Conservation (phyloP, 1,284 basidiomycete species). For the Cryptococcus sp. region DNA sequence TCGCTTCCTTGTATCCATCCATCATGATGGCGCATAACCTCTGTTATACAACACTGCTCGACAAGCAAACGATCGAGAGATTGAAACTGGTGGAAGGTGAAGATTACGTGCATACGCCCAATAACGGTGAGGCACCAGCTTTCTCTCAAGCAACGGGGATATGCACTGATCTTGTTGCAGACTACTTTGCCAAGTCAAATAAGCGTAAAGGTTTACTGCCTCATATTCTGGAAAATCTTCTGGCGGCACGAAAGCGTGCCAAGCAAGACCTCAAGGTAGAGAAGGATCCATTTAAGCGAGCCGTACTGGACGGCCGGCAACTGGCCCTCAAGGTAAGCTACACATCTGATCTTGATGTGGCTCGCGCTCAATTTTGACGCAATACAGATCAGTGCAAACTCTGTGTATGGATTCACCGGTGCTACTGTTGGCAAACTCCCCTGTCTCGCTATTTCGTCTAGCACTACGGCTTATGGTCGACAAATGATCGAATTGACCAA, state of each 20-base stretch:
- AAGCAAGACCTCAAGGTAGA: constrained; percentile 93
- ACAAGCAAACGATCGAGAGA: constrained; percentile 73
- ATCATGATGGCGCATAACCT: constrained; percentile 99
- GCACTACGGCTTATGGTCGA: constrained; percentile 87
- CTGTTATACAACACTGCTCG: constrained; percentile 89
- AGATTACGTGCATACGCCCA: constrained; percentile 76
- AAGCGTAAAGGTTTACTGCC: constrained; percentile 84
- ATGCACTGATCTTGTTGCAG: constrained; percentile 53
- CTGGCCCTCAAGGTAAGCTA: constrained; percentile 78
- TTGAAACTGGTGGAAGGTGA: constrained; percentile 73
- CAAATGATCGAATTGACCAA: constrained; percentile 98
- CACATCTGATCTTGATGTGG: background rate
- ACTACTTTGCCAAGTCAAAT: constrained; percentile 74
- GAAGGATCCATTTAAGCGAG: constrained; percentile 90
- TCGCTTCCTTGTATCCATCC: constrained; percentile 93
- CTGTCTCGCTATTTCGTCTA: constrained; percentile 90
- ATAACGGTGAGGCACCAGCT: constrained; percentile 68
- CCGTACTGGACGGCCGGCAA: constrained; percentile 91
- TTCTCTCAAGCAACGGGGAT: background rate
- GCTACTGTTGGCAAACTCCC: constrained; percentile 93
- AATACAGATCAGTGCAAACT: constrained; percentile 86
- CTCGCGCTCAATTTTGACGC: constrained; percentile 5
- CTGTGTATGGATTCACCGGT: constrained; percentile 95
- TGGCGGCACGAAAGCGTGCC: constrained; percentile 85
- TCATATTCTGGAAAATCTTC: constrained; percentile 86